Evolutionary conservation across 805 yeast species (phyloP), one percentile per base, ranked within the genome.

Genomic region (Metschnikowia similis): DNA sequence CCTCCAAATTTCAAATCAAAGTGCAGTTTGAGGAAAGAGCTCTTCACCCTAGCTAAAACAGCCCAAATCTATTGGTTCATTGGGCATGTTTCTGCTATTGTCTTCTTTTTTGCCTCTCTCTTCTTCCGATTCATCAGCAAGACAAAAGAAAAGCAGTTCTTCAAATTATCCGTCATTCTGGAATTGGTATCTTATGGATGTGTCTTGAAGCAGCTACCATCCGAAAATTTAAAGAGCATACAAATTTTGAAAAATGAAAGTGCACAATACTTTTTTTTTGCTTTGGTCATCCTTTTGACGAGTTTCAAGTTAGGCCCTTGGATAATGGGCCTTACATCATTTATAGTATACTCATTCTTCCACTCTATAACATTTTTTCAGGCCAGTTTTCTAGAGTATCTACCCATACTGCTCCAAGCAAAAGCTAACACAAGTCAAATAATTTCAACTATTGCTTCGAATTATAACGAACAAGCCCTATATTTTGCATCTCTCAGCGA

Each of bases 21-120:
- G 26, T 37, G 30, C 37, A 41, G 14, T 17, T 41, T 41, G 4
- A 27, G 38, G 30, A 29, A 34, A 8, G 49, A 35, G 32, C 5
- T 52, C 27, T 9, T 38, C 17, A 36, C 44, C 10, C 47, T 57
- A 32, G 44, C 58, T 7, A 50, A 39, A 29, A 38, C 55, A 2
- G 43, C 53, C 27, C 89, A 84, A 62, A 83, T 85, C 61, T 81
- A 81, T 57, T 85, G 91, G 91, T 85, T 78, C 56, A 47, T 82
- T 28, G 85, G 87, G 14, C 88, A 85, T 64, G 71, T 79, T 11
- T 61, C 73, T 31, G 79, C 83, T 2, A 55, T 81, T 2, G 56
- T 64, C 48, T 77, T 68, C 63, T 76, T 77, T 58, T 50, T 66
- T 3, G 54, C 66, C 16, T 72, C 70, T 58, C 64, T 70, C 40